phyloP scores from a whole-genome alignment of 2,329 filamentous ascomycete genomes.

The Penicillium brasilianum region DNA sequence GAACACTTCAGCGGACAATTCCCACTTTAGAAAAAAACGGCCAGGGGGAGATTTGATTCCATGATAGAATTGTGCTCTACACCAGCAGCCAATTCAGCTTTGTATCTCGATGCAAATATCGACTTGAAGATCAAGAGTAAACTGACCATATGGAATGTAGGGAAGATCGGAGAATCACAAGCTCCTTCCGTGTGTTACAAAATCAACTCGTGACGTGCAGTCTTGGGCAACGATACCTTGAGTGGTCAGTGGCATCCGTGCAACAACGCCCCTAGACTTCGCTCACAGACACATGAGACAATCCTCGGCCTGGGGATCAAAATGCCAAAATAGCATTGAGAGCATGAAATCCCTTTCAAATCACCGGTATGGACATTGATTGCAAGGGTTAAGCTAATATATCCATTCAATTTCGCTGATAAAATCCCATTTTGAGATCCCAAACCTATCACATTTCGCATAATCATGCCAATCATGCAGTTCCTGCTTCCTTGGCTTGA shows the following conservation, averaged over 20 bases:
- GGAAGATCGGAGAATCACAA: neutral
- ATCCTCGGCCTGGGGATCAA: neutral
- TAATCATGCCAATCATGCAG: neutral
- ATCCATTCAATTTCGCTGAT: neutral
- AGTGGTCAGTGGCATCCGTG: neutral
- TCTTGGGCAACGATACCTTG: neutral
- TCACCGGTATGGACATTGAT: neutral
- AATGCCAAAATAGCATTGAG: neutral
- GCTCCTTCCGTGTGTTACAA: neutral
- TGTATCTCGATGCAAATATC: neutral
- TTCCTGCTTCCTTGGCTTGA: constrained; percentile 23
- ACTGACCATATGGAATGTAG: too few relatives aligned
- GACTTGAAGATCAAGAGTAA: too few relatives aligned
- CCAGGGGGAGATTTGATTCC: too few relatives aligned
- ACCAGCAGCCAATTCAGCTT: neutral
- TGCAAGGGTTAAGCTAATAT: neutral
- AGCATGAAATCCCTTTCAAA: neutral
- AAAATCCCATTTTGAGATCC: too few relatives aligned
- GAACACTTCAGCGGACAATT: too few relatives aligned
- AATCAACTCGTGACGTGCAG: neutral
- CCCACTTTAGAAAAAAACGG: too few relatives aligned
- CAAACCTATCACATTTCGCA: neutral
- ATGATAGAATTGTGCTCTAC: neutral
- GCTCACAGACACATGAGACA: neutral
- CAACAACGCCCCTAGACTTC: neutral